These are phyloP conservation scores for Hyaloperonospora brassicae DNA, from an alignment of 352 stramenopile genomes.

Conservation along the genomic window DNA sequence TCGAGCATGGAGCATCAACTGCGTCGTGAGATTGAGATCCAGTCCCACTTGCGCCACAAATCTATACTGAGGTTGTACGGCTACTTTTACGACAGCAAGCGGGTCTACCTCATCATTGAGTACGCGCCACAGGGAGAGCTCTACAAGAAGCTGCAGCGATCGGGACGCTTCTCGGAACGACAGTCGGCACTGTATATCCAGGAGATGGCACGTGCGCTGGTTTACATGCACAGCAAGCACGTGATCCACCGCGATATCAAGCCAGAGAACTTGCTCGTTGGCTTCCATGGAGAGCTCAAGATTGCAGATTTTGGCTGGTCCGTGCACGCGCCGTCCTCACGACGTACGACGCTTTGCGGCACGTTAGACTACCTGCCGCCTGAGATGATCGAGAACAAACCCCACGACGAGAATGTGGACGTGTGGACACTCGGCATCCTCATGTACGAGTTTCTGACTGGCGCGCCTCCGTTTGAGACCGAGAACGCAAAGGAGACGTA, in stretches of 20 bases:
- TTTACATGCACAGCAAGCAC: slow-evolving; percentile 98
- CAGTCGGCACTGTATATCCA: slow-evolving; percentile 91
- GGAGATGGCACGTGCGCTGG: slow-evolving; percentile 90
- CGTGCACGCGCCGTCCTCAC: slow-evolving; percentile 94
- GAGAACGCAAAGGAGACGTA: slow-evolving; percentile 92
- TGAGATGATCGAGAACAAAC: slow-evolving; percentile 98
- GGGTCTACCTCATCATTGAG: slow-evolving; percentile 99
- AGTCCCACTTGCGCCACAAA: slow-evolving; percentile 95
- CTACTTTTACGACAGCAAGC: slow-evolving; percentile 98
- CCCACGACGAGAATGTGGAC: slow-evolving; percentile 95
- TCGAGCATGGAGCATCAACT: slow-evolving; percentile 97
- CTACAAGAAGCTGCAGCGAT: slow-evolving; percentile 95
- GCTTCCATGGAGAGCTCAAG: slow-evolving; percentile 94
- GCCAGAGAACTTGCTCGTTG: slow-evolving; percentile 97
- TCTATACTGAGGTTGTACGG: slow-evolving; percentile 97
- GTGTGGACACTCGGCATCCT: slow-evolving; percentile 98
- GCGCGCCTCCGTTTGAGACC: slow-evolving; percentile 96
- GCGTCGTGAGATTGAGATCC: slow-evolving; percentile 99
- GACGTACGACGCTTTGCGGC: slow-evolving; percentile 97
- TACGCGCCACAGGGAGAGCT: slow-evolving; percentile 96
- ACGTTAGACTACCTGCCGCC: slow-evolving; percentile 99
- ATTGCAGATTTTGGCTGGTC: slow-evolving; percentile 99
- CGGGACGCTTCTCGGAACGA: slow-evolving; percentile 89
- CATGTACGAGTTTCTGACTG: slow-evolving; percentile 98
- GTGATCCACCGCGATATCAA: slow-evolving; percentile 99